Base-by-base conservation (phyloP, 441 rosid species). In the Croton setiger region DNA sequence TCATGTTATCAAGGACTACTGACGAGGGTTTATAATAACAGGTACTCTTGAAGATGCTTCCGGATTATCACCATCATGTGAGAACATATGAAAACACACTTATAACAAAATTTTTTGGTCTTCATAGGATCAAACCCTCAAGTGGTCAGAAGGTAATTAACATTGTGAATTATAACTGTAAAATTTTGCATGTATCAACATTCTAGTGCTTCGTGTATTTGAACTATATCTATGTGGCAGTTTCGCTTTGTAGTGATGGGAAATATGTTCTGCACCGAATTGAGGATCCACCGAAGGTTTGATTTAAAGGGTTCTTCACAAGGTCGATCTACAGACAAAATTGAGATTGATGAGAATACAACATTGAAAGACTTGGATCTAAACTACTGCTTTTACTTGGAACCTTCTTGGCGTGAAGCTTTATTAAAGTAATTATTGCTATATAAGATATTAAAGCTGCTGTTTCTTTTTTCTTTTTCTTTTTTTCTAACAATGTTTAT, bases 201-300 rank as follows among this genome's bases (percentile, higher is more conserved):
- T 48, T 48, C 52, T 48, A 48, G 52, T 33, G 59, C 71, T 66
- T 59, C 47, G 10, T 65, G 41, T 48, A 14, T 55, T 23, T n/a
- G 43, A 11, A 60, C 63, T 37, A 71, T 73, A 37, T 76, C 53
- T 80, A 68, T 58, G 35, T 78, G 64, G 84, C 96, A 95, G 99
- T 95, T 95, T 77, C 91, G 98, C 48, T 95, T 92, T 77, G 99
- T 95, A 70, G 99, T 95, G 82, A 95, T 95, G 99, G 99, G 99
- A 65, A 95, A 95, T 73, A 88, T 95, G 99, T 92, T 95, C 92
- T 95, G 94, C 83, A 95, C 98, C 60, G 99, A 95, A 80, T 75
- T 95, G 66, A 87, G 97, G 82, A 92, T 95, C 70, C 99, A 95
- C 68, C 77, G 99, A 71, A 86, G 98, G 83, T 95, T 85, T 73